Conservation (phyloP, 1,284 basidiomycete species). For the Ustilago shanxiensis region DNA sequence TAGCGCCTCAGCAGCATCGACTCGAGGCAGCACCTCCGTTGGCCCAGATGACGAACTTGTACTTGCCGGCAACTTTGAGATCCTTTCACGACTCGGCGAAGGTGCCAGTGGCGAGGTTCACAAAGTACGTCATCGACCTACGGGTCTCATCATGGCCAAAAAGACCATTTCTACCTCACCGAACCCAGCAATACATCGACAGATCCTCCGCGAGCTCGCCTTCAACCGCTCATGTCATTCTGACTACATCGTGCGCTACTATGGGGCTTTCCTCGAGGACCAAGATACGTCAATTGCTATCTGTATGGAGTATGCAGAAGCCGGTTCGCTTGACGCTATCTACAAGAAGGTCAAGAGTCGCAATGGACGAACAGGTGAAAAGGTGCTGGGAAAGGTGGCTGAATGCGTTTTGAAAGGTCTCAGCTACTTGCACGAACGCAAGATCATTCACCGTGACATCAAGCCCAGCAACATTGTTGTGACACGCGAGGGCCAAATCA, state of each 20-base stretch:
- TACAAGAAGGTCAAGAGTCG: slow-evolving; percentile 84
- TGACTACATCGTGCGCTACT: slow-evolving; percentile 89
- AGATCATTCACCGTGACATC: slow-evolving; percentile 96
- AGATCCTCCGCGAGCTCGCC: slow-evolving; percentile 90
- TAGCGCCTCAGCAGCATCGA: slow-evolving; percentile 29
- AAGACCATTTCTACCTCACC: slow-evolving; percentile 96
- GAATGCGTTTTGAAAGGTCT: slow-evolving; percentile 93
- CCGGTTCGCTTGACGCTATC: slow-evolving; percentile 83
- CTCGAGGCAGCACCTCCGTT: slow-evolving; percentile 23
- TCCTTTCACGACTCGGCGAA: slow-evolving; percentile 84
- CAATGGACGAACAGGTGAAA: slow-evolving; percentile 86
- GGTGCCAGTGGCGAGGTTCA: slow-evolving; percentile 96
- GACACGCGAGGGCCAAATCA: slow-evolving; percentile 86
- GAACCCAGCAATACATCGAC: slow-evolving; percentile 85
- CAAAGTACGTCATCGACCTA: slow-evolving; percentile 85
- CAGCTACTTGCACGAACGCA: slow-evolving; percentile 88
- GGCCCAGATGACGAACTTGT: slow-evolving; percentile 52
- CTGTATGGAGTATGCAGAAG: slow-evolving; percentile 94
- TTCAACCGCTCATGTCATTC: slow-evolving; percentile 89
- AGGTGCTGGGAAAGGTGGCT: slow-evolving; percentile 89
- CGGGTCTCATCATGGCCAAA: slow-evolving; percentile 85
- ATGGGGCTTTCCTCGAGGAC: slow-evolving; percentile 93
- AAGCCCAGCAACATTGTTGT: slow-evolving; percentile 96
- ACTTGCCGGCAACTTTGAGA: slow-evolving; percentile 76
- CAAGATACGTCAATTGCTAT: slow-evolving; percentile 94